phyloP scores from a whole-genome alignment of 352 stramenopile genomes.

The Elongisporangium anandrum region DNA sequence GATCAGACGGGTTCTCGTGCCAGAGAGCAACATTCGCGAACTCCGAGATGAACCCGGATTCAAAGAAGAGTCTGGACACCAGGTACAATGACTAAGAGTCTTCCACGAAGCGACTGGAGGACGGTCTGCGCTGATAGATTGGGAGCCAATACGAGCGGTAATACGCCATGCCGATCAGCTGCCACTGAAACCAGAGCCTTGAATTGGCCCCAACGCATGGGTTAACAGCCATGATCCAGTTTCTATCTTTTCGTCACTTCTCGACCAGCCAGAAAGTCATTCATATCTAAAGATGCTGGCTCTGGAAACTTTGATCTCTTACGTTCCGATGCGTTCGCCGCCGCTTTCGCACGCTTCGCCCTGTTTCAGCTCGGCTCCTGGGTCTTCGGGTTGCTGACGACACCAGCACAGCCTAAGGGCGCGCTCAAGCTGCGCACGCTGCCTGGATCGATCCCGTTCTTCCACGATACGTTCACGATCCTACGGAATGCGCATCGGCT shows the following conservation, averaged over 20 bases:
- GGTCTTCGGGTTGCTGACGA: neutral
- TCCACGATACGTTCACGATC: neutral
- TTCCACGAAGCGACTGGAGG: too few species aligned
- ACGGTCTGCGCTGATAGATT: too few species aligned
- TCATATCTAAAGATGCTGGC: neutral
- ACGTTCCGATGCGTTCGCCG: too few species aligned
- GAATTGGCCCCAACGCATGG: neutral
- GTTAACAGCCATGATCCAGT: neutral
- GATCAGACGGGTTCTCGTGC: too few species aligned
- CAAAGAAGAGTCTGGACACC: too few species aligned
- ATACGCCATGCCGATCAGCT: too few species aligned
- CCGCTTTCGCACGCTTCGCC: neutral
- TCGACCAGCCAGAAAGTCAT: neutral
- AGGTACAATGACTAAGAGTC: too few species aligned
- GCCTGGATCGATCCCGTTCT: neutral
- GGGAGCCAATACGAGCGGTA: too few species aligned
- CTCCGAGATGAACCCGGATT: too few species aligned
- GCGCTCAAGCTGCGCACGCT: neutral
- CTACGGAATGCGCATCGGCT: conserved; percentile 37
- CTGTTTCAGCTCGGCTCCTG: neutral
- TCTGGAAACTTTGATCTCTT: neutral
- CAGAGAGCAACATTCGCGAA: too few species aligned
- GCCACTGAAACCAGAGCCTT: too few species aligned
- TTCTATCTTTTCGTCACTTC: neutral
- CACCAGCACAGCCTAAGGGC: neutral